These are phyloP conservation scores for Gastrolobium bilobum DNA, from an alignment of 306 rosid genomes.

Conservation along the genomic window DNA sequence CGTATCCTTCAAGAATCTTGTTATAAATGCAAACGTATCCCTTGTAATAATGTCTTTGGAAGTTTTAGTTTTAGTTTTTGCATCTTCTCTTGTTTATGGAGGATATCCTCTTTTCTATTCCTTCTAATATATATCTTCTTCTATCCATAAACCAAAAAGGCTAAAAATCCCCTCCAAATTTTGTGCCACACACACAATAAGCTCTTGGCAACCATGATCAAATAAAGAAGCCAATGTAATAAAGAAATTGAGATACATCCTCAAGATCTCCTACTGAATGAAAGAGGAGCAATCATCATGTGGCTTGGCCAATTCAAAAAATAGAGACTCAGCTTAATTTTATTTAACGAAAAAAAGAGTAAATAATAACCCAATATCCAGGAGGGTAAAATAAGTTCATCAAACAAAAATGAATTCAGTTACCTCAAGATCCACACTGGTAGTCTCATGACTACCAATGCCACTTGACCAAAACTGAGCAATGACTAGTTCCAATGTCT, in stretches of 20 bases:
- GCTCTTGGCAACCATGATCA: slow-evolving; percentile 22
- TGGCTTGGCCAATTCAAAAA: slow-evolving; percentile 1
- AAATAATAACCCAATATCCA: slow-evolving; percentile 26
- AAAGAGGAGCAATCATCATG: slow-evolving; percentile 30
- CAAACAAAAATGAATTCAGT: slow-evolving; percentile 42
- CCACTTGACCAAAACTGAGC: slow-evolving; percentile 99
- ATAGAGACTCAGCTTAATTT: neutral
- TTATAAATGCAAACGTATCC: neutral
- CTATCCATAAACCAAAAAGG: neutral
- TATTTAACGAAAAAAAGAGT: neutral
- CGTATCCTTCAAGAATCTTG: slow-evolving; percentile 1
- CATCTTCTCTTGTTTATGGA: slow-evolving; percentile 5
- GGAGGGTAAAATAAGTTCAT: slow-evolving; percentile 26
- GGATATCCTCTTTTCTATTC: neutral
- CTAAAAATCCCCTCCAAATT: neutral
- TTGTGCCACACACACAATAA: neutral
- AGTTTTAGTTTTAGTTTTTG: neutral
- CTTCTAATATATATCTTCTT: neutral
- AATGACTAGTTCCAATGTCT: slow-evolving; percentile 86
- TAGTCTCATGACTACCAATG: slow-evolving; percentile 80
- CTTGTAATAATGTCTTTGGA: neutral
- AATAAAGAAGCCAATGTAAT: neutral
- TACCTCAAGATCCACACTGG: slow-evolving; percentile 92
- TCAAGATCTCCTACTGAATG: slow-evolving; percentile 3
- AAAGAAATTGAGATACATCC: slow-evolving; percentile 29